Conservation (phyloP, 2,329 filamentous ascomycete species). For the Cladosporium sp. region DNA sequence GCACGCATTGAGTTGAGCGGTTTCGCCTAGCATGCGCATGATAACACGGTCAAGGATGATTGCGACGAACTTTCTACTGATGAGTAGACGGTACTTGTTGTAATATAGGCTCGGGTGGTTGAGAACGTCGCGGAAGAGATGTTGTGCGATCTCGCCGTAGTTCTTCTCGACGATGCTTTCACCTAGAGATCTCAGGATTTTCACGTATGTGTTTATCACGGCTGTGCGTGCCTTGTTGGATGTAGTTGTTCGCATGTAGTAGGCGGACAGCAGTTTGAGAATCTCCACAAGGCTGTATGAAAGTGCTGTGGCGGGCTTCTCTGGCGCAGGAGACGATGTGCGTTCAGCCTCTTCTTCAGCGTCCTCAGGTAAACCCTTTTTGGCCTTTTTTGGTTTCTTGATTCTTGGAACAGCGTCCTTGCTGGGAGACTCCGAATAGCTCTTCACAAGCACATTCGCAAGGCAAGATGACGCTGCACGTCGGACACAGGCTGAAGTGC, state of each 20-base stretch:
- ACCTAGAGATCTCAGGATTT: conserved; percentile 74
- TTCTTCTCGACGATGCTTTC: conserved; percentile 80
- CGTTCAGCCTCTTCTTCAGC: conserved; percentile 69
- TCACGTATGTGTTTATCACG: conserved; percentile 83
- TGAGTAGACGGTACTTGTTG: conserved; percentile 84
- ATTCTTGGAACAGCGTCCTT: conserved; percentile 56
- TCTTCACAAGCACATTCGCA: conserved; percentile 78
- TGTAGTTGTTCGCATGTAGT: conserved; percentile 77
- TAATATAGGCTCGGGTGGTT: conserved; percentile 73
- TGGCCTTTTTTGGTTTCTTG: conserved; percentile 72
- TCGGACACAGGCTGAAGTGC: conserved; percentile 69
- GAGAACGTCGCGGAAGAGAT: conserved; percentile 77
- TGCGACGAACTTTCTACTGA: conserved; percentile 80
- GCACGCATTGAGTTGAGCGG: conserved; percentile 80
- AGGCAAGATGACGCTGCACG: conserved; percentile 85
- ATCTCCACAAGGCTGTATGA: conserved; percentile 75
- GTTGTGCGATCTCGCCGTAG: conserved; percentile 78
- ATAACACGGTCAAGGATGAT: conserved; percentile 82
- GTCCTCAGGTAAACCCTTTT: conserved; percentile 60
- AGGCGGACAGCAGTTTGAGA: conserved; percentile 72
- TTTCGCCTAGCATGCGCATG: conserved; percentile 81
- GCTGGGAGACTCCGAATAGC: conserved; percentile 65
- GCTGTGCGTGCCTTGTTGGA: conserved; percentile 79
- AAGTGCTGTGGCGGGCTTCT: conserved; percentile 69
- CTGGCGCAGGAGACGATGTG: conserved; percentile 73